Conservation (phyloP, 108 stramenopile genomes). For the Skeletonema tropicum region DNA sequence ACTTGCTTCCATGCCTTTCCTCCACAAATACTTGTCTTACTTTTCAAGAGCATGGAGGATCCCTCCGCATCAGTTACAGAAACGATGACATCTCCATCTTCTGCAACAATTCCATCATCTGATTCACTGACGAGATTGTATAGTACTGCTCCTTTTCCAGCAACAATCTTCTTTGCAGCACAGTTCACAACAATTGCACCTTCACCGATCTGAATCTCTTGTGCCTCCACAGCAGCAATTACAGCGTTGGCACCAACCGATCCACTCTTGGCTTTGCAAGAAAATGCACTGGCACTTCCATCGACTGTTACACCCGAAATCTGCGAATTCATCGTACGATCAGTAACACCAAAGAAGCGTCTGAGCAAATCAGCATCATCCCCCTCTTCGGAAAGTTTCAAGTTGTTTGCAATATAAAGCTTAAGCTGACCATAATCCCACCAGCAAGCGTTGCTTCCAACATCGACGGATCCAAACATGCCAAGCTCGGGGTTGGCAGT, state of each 20-base stretch:
- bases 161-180: conserved; percentile 90
- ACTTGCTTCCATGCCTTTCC: conserved; percentile 91
- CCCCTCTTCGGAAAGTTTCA: conserved; percentile 68
- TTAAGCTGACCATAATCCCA: conserved; percentile 99
- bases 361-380: conserved; percentile 82
- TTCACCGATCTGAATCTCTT: conserved; percentile 83
- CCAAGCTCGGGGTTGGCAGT: conserved; percentile 61
- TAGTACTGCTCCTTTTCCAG: conserved; percentile 87
- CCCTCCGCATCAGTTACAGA: conserved; percentile 86
- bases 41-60: conserved; percentile 63
- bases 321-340: conserved; percentile 55
- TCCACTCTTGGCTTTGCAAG: conserved; percentile 77
- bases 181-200: conserved; percentile 96
- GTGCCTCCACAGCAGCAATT: conserved; percentile 75
- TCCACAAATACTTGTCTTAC: conserved; percentile 80
- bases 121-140: conserved; percentile 94
- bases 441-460: conserved; percentile 95
- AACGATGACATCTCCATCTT: conserved; percentile 90
- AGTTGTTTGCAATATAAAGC: conserved; percentile 91
- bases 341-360: conserved; percentile 81
- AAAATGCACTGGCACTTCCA: conserved; percentile 61
- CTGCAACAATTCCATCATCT: conserved; percentile 81
- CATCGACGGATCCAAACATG: conserved; percentile 97
- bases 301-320: conserved; percentile 58
- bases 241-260: conserved; percentile 71